Evolutionary conservation across 2,329 filamentous ascomycete species (phyloP), one percentile per base, ranked within the genome.

Genomic region (Blastomyces gilchristii): DNA sequence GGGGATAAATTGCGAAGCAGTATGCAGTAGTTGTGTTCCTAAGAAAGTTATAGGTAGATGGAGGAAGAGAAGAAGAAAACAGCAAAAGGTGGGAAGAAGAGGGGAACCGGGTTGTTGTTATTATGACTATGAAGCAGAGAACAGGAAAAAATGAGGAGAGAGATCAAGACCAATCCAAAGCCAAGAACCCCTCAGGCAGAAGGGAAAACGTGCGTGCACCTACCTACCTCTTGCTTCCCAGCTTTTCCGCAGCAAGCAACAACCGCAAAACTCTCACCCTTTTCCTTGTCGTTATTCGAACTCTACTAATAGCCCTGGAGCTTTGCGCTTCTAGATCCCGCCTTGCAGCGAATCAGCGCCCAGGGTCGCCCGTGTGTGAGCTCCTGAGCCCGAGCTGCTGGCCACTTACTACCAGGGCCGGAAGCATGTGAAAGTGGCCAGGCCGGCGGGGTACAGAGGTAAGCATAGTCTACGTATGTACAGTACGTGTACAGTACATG

Each of bases 381-480:
- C 11, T 34, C 12, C n/a, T 22, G 28, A 59, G 43, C 43, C 34
- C 41, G 18, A 45, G 43, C n/a, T 59, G 14, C 14, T 4, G 22
- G 39, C 41, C 57, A 34, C 57, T 59, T 18, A 59, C 31, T 25
- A 41, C 39, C 18, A 34, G 34, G 8, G 22, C 49, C 28, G 39
- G 25, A 31, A 34, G 57, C 57, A 59, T 59, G 57, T 59, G 57
- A 59, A 59, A 59, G 57, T 59, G 39, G 41, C 57, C 57, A 47
- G 39, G 39, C 57, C 41, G 31, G 28, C 7, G 56, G 31, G 31
- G 31, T 34, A 1, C 31, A 34, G 31, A 34, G 31, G 31, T 34
- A 34, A 34, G 6, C n/a, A 22, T 22, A 22, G n/a, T 22, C n/a
- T 22, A 22, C n/a, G n/a, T 22, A 22, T 22, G n/a, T 22, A 22